Evolutionary conservation across 2,329 filamentous ascomycete genomes (phyloP), one percentile per base, ranked within the genome.

Genomic region (Mycosphaerella sp.): DNA sequence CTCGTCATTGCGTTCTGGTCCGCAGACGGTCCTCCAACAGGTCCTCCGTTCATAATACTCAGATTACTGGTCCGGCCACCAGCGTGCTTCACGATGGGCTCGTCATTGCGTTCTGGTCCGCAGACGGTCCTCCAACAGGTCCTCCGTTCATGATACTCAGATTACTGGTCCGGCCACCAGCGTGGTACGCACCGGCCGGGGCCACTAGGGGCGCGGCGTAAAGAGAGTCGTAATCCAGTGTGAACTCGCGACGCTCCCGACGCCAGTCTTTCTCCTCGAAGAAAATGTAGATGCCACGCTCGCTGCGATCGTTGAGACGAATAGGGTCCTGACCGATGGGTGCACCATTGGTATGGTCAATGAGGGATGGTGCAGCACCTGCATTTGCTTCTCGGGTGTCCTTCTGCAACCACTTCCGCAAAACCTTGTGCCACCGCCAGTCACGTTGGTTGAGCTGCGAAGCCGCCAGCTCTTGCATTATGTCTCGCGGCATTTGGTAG

Each of bases 401-500:
- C 62, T 79, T 78, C 67, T 76, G 76, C 68, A 79, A 71, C 76
- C 76, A 79, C 56, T 78, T 73, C 49, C 73, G 71, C 16, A 78
- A 69, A 48, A 74, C 68, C 59, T 73, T 79, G 66, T 79, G 76
- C 71, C 75, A 79, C 44, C 76, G 68, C 76, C 76, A 79, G 55
- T 76, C 74, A 28, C 75, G 71, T 28, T 68, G 69, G 60, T 72
- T 69, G 62, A 86, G 68, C 63, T 85, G 82, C 51, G 77, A 74
- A 6, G 82, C 82, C 5, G 81, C 82, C 41, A 82, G 71, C 62
- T 86, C 82, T 63, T 86, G 82, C 65, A 81, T 73, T 49, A 84
- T 76, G 61, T 85, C 81, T 52, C 79, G 73, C 12, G 82, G 81
- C 70, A 80, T 79, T 56, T 80, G 81, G 68, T 85, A 86, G 73